These are phyloP conservation scores for Vitis amurensis DNA, from an alignment of 164 flowering plant species.

Conservation along the genomic window DNA sequence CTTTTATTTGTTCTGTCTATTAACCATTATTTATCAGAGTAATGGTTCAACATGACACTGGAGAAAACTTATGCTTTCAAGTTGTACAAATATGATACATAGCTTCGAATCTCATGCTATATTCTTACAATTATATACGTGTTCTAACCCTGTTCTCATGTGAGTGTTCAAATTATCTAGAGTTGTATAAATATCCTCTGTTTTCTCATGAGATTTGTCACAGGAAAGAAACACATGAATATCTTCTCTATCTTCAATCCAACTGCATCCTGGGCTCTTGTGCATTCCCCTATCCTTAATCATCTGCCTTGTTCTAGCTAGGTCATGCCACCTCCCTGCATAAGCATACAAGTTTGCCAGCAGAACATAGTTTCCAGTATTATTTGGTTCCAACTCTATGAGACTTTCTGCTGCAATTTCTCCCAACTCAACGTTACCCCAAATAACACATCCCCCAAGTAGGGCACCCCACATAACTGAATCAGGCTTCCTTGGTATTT, in stretches of 20 bases:
- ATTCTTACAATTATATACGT: conserved; percentile 4
- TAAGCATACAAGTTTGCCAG: conserved; percentile 67
- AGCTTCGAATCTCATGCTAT: too few species aligned
- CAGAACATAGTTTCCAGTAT: conserved; percentile 53
- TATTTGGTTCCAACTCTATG: conserved; percentile 49
- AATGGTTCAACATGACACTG: too few species aligned
- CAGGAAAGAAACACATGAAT: conserved; percentile 57
- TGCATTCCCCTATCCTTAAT: conserved; percentile 54
- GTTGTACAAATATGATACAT: too few species aligned
- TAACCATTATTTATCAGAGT: too few species aligned
- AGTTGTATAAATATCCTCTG: conserved; percentile 47
- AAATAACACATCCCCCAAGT: conserved; percentile 59
- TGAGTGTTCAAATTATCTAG: conserved; percentile 37
- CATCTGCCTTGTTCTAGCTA: conserved; percentile 43
- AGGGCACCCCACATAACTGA: conserved; percentile 61
- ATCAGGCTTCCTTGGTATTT: conserved; percentile 50
- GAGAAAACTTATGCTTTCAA: too few species aligned
- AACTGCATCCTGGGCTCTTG: conserved; percentile 76
- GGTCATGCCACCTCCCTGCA: conserved; percentile 55
- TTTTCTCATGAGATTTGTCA: conserved; percentile 56
- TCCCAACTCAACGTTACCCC: conserved; percentile 49
- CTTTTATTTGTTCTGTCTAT: too few species aligned
- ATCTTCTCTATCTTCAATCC: conserved; percentile 61
- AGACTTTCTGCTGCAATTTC: conserved; percentile 56
- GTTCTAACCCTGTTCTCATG: conserved; percentile 30